Conservation (phyloP, 2,329 filamentous ascomycete genomes). For the Alternaria triticimaculans region DNA sequence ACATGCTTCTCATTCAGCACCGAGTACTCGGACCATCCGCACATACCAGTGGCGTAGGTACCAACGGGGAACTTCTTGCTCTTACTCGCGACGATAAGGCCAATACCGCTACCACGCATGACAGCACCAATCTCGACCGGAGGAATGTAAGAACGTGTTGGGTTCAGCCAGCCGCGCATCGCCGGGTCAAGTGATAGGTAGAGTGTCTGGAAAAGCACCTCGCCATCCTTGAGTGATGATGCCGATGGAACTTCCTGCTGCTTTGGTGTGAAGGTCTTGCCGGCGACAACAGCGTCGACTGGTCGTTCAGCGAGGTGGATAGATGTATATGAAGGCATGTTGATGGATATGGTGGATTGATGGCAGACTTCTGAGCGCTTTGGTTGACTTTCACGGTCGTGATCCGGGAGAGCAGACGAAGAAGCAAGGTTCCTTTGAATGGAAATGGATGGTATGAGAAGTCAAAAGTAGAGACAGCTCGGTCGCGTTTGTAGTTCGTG, state of each 20-base stretch:
- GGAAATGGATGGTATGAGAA: background rate
- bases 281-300: constrained; percentile 65
- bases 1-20: constrained; percentile 62
- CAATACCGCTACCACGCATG: constrained; percentile 70
- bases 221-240: constrained; percentile 65
- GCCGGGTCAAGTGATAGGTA: constrained; percentile 76
- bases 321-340: constrained; percentile 52
- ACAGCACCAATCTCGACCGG: constrained; percentile 71
- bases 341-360: background rate
- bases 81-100: constrained; percentile 68
- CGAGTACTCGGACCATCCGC: constrained; percentile 72
- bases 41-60: constrained; percentile 61
- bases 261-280: constrained; percentile 67
- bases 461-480: background rate
- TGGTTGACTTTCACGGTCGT: background rate
- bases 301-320: constrained; percentile 71
- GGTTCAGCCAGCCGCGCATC: constrained; percentile 75
- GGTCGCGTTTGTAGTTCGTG: constrained; percentile 3
- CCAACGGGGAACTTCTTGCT: constrained; percentile 62
- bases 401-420: background rate
- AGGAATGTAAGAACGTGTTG: constrained; percentile 67
- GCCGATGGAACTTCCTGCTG: constrained; percentile 55
- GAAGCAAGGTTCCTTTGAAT: background rate
- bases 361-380: background rate
- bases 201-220: constrained; percentile 65